Percentiles rank a stretch among this genome's conserved stretches.
phyloP scores from a whole-genome alignment of 164 flowering plant genomes.

The Magnolia sinica region DNA sequence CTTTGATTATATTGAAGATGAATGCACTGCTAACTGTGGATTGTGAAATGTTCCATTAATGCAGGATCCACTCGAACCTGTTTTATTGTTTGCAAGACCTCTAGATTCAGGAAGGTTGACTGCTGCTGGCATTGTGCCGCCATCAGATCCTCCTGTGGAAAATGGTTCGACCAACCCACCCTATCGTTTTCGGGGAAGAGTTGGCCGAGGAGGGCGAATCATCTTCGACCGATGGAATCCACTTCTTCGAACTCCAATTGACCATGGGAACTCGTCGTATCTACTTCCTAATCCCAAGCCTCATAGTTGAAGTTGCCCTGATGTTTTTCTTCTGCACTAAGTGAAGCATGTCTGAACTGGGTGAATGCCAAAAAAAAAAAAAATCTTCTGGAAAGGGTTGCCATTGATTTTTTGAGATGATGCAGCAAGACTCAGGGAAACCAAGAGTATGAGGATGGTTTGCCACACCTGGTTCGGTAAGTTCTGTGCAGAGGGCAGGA shows the following conservation, averaged over 20 bases:
- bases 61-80: slow-evolving; percentile 92
- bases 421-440: slow-evolving; percentile 2
- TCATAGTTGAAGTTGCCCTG: slow-evolving; percentile 4
- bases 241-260: slow-evolving; percentile 45
- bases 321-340: background rate
- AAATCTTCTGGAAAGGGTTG: background rate
- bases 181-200: slow-evolving; percentile 62
- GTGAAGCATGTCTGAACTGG: background rate
- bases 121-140: slow-evolving; percentile 74
- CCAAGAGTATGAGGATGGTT: slow-evolving; percentile 2
- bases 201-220: slow-evolving; percentile 92
- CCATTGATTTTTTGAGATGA: slow-evolving; percentile 2
- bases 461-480: background rate
- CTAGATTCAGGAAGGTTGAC: slow-evolving; percentile 72
- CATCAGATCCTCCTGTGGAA: slow-evolving; percentile 41
- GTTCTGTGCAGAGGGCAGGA: background rate
- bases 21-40: background rate
- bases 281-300: slow-evolving; percentile 42
- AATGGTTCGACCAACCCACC: slow-evolving; percentile 32
- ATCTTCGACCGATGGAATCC: slow-evolving; percentile 95
- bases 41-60: slow-evolving; percentile 9
- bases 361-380: slow-evolving; percentile 2
- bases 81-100: slow-evolving; percentile 74
- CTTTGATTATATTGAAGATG: no score
- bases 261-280: slow-evolving; percentile 44